phyloP scores from a whole-genome alignment of 352 stramenopile genomes.

The Phytophthora multivora region DNA sequence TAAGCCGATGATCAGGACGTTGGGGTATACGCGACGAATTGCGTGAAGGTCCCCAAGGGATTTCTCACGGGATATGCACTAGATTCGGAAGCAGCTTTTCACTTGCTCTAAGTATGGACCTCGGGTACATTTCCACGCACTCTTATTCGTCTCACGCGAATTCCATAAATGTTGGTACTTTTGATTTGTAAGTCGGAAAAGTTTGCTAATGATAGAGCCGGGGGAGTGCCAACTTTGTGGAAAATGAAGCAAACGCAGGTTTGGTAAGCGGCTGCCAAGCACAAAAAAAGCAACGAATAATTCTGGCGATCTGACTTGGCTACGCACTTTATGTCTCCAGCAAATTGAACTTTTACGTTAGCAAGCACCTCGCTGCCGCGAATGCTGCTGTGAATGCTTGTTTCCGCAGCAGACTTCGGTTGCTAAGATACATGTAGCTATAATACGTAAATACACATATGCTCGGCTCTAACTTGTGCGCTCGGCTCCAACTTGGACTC shows the following conservation, averaged over 20 bases:
- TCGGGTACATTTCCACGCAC: constrained; percentile 28
- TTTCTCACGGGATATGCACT: constrained; percentile 18
- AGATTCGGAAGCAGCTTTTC: constrained; percentile 15
- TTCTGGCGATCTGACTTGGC: constrained; percentile 23
- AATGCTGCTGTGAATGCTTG: not conserved
- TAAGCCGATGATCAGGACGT: not conserved
- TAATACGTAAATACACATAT: no score
- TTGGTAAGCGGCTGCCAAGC: constrained; percentile 10
- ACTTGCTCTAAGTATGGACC: constrained; percentile 24
- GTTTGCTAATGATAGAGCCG: not conserved
- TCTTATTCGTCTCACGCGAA: constrained; percentile 17
- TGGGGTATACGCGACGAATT: no score
- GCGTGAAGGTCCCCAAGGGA: constrained; percentile 22
- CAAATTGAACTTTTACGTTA: constrained; percentile 1
- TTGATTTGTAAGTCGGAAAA: not conserved
- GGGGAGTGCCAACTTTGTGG: not conserved
- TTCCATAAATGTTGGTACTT: constrained; percentile 1
- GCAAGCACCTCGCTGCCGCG: constrained; percentile 11
- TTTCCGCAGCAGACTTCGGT: not conserved
- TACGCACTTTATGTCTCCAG: not conserved
- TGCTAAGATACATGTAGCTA: not conserved
- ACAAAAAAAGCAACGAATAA: constrained; percentile 21
- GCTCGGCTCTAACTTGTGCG: no score
- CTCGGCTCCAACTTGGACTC: no score
- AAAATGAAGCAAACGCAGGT: not conserved